A percentile compares a stretch with the other conserved stretches of the same genome.
phyloP scores from a whole-genome alignment of 371 early-diverging fungal species.

The Mucor mucedo region DNA sequence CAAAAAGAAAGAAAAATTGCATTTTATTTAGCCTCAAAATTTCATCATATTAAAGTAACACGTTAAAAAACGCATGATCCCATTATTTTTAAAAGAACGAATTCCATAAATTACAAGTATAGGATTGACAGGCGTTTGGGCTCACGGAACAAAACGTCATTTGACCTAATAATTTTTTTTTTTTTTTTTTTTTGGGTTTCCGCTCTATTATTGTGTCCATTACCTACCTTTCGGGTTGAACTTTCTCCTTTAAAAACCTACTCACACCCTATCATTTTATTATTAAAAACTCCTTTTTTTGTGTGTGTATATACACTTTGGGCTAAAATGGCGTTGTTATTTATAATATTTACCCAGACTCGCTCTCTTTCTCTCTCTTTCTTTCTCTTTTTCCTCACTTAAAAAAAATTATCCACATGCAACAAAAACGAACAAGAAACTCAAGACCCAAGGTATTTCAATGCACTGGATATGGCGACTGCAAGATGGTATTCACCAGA shows the following conservation, averaged over 20 bases:
- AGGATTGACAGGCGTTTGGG: too few species aligned
- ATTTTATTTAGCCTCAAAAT: too few species aligned
- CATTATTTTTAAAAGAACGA: too few species aligned
- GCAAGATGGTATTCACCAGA: constrained; percentile 66
- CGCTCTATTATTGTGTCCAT: too few species aligned
- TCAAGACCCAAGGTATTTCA: constrained; percentile 57
- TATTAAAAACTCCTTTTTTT: constrained; percentile 8
- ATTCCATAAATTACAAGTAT: too few species aligned
- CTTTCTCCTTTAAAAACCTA: not conserved
- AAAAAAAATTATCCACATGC: constrained; percentile 9
- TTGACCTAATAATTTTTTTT: too few species aligned
- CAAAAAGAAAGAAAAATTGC: too few species aligned
- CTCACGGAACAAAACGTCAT: too few species aligned
- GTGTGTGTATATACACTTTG: not conserved
- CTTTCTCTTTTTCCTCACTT: constrained; percentile 1
- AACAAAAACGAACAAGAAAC: constrained; percentile 23
- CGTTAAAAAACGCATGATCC: too few species aligned
- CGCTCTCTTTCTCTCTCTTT: constrained; percentile 18
- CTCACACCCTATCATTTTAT: not conserved
- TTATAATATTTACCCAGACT: not conserved
- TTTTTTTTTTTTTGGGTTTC: too few species aligned
- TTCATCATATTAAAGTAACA: too few species aligned
- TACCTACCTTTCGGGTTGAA: not conserved
- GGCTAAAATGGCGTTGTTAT: constrained; percentile 11
- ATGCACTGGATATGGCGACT: constrained; percentile 65